A percentile compares a stretch with the other conserved stretches of the same genome.
Conservation (phyloP, 176 grass and related monocot species). For the Dactylis glomerata region DNA sequence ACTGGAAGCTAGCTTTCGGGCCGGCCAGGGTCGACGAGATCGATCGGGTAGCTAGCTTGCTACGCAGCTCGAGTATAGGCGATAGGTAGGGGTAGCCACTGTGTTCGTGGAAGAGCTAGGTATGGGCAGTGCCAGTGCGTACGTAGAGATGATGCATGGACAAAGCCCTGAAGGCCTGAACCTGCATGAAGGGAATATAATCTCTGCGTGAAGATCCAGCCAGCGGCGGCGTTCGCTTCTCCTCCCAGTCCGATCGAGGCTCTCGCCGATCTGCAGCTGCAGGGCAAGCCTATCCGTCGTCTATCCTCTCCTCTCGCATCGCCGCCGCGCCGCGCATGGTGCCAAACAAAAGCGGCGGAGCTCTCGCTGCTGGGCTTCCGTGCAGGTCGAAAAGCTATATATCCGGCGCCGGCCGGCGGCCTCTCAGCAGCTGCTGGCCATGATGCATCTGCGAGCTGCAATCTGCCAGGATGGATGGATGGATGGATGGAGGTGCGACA, state of each 20-base stretch:
- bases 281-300: neutral
- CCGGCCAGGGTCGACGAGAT: neutral
- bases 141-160: neutral
- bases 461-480: neutral
- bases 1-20: neutral
- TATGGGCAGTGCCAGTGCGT: neutral
- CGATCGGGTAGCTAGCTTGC: neutral
- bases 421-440: neutral
- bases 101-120: neutral
- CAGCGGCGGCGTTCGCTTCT: neutral
- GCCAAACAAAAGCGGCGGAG: neutral
- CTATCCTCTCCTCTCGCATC: neutral
- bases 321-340: neutral
- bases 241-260: no score
- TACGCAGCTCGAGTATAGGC: neutral
- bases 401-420: neutral
- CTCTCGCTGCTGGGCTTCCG: constrained; percentile 4
- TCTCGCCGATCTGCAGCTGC: neutral
- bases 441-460: no score
- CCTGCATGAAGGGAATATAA: neutral
- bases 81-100: neutral
- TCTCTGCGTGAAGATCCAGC: neutral
- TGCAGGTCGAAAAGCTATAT: neutral
- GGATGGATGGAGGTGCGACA: constrained; percentile 22
- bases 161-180: neutral